Percentiles rank a stretch among this genome's conserved stretches.
Conservation (phyloP, 352 stramenopile species). For the Pythium dissotocum region DNA sequence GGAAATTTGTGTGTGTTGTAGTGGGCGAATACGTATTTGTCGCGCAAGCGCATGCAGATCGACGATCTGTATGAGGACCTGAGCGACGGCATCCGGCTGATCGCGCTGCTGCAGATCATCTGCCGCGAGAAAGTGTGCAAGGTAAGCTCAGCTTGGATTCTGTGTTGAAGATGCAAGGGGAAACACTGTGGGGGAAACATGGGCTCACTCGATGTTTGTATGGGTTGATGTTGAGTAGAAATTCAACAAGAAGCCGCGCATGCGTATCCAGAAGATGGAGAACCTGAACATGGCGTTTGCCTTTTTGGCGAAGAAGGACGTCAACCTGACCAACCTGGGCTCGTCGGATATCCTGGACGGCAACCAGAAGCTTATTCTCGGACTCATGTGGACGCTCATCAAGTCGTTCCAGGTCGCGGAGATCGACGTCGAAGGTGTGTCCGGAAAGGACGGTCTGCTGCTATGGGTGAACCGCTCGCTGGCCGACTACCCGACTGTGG, state of each 20-base stretch:
- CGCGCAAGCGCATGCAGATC: constrained; percentile 87
- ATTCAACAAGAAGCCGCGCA: constrained; percentile 92
- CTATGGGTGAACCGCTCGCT: constrained; percentile 90
- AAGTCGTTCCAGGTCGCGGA: constrained; percentile 88
- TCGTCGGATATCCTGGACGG: constrained; percentile 91
- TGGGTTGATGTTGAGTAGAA: constrained; percentile 45
- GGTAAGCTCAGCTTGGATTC: constrained; percentile 40
- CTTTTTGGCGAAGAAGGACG: constrained; percentile 87
- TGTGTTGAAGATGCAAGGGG: neutral
- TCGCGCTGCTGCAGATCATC: constrained; percentile 89
- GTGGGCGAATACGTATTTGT: constrained; percentile 91
- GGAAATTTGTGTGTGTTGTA: constrained; percentile 24
- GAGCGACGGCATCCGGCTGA: constrained; percentile 84
- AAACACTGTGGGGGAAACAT: neutral
- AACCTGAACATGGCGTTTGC: constrained; percentile 91
- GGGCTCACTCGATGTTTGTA: neutral
- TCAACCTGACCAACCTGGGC: constrained; percentile 91
- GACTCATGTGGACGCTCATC: constrained; percentile 93
- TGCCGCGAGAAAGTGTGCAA: constrained; percentile 85
- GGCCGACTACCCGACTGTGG: constrained; percentile 78
- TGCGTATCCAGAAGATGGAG: constrained; percentile 94
- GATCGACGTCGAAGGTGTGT: constrained; percentile 89
- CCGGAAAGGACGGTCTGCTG: constrained; percentile 87
- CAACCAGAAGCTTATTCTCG: constrained; percentile 91
- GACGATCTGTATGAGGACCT: constrained; percentile 90